Evolutionary conservation across 2,329 filamentous ascomycete species (phyloP).

Genomic region (Fusarium sp.): DNA sequence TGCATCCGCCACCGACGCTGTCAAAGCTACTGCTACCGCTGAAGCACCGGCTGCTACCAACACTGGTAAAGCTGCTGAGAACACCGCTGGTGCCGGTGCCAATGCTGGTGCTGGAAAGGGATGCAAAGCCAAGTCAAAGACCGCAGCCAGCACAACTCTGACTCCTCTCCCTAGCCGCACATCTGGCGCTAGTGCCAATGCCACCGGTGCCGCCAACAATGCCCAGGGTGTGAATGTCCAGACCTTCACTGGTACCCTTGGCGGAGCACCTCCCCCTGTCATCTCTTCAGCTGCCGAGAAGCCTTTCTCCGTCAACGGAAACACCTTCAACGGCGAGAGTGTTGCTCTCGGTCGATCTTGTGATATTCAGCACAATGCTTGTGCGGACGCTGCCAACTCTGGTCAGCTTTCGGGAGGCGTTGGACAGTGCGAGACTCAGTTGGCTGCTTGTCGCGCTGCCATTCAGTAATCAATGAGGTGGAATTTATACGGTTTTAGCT

Average conservation of each 20-base stretch:
- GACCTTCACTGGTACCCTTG: neutral
- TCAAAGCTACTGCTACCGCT: neutral
- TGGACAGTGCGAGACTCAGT: neutral
- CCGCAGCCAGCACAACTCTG: neutral
- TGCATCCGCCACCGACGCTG: neutral
- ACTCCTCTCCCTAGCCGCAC: neutral
- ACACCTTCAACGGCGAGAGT: neutral
- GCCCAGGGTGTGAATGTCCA: neutral
- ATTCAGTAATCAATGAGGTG: neutral
- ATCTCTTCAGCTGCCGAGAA: neutral
- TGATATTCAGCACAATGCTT: neutral
- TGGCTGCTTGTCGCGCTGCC: neutral
- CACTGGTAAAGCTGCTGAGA: neutral
- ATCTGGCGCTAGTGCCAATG: neutral
- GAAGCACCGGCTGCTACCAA: neutral
- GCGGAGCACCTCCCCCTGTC: neutral
- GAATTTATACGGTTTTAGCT: neutral
- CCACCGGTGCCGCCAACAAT: neutral
- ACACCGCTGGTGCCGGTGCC: neutral
- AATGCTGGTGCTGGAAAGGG: neutral
- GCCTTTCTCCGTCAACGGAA: constrained; percentile 1
- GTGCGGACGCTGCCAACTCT: neutral
- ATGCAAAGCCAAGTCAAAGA: neutral
- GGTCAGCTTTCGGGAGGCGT: neutral
- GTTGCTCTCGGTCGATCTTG: neutral